Conservation (phyloP, 2,329 filamentous ascomycete genomes). For the Cylindrodendrum hubeiense region DNA sequence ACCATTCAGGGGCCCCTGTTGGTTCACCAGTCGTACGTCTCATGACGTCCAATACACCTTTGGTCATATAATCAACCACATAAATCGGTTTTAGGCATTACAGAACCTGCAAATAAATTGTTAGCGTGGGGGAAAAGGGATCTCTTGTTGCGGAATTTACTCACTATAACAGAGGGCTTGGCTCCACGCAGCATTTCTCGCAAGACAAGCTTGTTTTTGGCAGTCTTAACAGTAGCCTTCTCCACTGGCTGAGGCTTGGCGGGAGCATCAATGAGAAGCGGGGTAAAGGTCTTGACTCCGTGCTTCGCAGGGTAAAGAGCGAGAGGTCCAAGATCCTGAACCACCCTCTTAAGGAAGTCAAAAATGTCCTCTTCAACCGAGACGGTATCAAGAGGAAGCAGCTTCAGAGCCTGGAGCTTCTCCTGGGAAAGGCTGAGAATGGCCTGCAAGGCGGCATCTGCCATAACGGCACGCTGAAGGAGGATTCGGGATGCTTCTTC, state of each 20-base stretch:
- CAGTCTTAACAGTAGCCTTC: neutral
- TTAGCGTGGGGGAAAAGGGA: neutral
- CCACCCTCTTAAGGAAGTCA: conserved; percentile 29
- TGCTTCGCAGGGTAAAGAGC: conserved; percentile 23
- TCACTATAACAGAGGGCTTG: conserved; percentile 7
- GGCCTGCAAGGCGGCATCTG: conserved; percentile 30
- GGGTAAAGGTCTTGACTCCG: conserved; percentile 26
- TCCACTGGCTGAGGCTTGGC: neutral
- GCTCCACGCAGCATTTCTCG: conserved; percentile 20
- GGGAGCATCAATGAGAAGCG: conserved; percentile 14
- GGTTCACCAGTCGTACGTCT: neutral
- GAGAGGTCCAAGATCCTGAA: conserved; percentile 19
- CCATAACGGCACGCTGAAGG: conserved; percentile 32
- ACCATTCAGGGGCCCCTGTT: neutral
- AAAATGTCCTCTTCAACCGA: conserved; percentile 18
- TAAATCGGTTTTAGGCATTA: neutral
- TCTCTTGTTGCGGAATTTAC: neutral
- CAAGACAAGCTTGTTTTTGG: conserved; percentile 14
- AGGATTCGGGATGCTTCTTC: conserved; percentile 24
- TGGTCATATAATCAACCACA: neutral
- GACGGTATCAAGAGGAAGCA: conserved; percentile 10
- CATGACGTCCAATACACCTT: neutral
- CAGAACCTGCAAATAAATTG: neutral
- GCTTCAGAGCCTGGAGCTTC: conserved; percentile 16
- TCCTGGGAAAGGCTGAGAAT: conserved; percentile 16